Evolutionary conservation across 208 protist species (phyloP), one percentile per base, ranked within the genome.

Genomic region (Wallacemonas sp.): DNA sequence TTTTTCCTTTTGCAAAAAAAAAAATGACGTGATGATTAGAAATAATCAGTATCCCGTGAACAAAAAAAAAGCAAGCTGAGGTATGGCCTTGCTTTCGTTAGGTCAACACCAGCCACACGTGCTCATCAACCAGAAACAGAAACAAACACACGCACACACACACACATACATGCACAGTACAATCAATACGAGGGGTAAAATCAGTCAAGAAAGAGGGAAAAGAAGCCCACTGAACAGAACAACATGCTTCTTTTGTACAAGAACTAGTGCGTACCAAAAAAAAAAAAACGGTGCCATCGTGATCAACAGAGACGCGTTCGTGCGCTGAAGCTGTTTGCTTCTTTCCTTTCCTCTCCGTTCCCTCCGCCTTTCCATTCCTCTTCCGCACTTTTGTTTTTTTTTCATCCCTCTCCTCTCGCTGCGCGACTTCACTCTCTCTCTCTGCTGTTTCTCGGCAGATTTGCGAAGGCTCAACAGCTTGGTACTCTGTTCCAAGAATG

Each of bases 361-460:
- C n/a, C n/a, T n/a, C n/a, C n/a, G n/a, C n/a, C n/a, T n/a, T n/a
- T n/a, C n/a, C n/a, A n/a, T n/a, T n/a, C n/a, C n/a, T n/a, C n/a
- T n/a, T n/a, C n/a, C n/a, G n/a, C n/a, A n/a, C n/a, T 63, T 26
- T 49, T 36, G 6, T 19, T 57, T 36, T 57, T 57, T 57, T 57
- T 57, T 57, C 30, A 5, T 57, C 5, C 30, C 23, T 57, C 52
- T 58, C 52, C 0, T 61, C 38, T 49, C 41, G 26, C 23, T 12
- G 55, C 23, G 30, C 55, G 55, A 38, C 36, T 32, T 43, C 23
- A 5, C 23, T 41, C 8, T 34, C 11, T 24, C 30, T 57, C 32
- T 57, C 6, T 52, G 17, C 17, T n/a, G n/a, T n/a, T n/a, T n/a
- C n/a, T n/a, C n/a, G n/a, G n/a, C n/a, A n/a, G 24, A 38, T 29